Conservation (phyloP, 176 grass and related monocot genomes). For the Phyllostachys edulis region DNA sequence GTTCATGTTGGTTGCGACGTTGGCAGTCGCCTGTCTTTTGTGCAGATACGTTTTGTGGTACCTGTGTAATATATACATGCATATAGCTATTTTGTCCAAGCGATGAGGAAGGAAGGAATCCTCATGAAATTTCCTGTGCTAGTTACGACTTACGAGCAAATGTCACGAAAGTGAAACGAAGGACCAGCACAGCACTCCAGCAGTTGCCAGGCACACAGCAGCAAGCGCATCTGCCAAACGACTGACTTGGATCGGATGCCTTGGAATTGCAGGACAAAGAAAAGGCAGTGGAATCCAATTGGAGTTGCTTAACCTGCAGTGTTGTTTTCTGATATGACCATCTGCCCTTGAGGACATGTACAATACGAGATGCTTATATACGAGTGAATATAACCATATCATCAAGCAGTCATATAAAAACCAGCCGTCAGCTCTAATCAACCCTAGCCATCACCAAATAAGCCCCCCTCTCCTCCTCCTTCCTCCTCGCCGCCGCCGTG, state of each 20-base stretch:
- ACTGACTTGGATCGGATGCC: slow-evolving; percentile 5
- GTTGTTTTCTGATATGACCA: not conserved
- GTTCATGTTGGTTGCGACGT: not conserved
- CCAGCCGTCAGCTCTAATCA: too few relatives aligned
- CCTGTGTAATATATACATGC: not conserved
- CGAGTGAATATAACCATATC: too few relatives aligned
- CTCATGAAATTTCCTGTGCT: not conserved
- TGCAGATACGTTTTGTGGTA: not conserved
- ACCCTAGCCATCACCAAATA: too few relatives aligned
- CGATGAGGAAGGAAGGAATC: not conserved
- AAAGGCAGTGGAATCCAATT: not conserved
- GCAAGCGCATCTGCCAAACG: not conserved
- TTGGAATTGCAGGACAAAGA: not conserved
- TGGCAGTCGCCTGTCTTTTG: not conserved
- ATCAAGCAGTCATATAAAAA: too few relatives aligned
- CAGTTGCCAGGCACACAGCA: not conserved
- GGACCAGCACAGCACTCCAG: not conserved
- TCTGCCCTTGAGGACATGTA: too few relatives aligned
- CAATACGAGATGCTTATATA: too few relatives aligned
- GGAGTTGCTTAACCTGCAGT: not conserved
- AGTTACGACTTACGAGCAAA: not conserved
- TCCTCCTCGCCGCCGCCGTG: too few relatives aligned
- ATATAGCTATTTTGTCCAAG: not conserved
- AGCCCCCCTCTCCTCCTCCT: too few relatives aligned
- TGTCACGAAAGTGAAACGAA: not conserved